Evolutionary conservation across 768 basidiomycete genomes (phyloP), one percentile per base, ranked within the genome.

Genomic region (Auricularia cornea): DNA sequence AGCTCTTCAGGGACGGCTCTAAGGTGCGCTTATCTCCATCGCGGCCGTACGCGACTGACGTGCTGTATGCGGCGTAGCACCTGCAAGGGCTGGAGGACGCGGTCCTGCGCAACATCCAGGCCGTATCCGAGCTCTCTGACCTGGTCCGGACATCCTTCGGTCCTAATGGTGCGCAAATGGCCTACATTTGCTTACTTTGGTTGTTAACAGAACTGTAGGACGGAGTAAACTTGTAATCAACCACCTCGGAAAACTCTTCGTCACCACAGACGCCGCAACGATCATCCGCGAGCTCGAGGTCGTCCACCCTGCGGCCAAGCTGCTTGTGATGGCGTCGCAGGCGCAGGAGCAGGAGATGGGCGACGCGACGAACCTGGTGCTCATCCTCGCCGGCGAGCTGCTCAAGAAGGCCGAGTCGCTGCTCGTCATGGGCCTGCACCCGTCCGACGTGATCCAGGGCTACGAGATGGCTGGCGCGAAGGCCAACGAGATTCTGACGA

Each of bases 321-420:
- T 99, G n/a, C 78, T 98, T n/a, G 96, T 98, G 16, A 97, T 98
- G 94, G 93, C 94, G 30, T 92, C 91, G 30, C 94, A 98, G 71
- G 92, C 96, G 14, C 97, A 98, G 73, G 97, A 98, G 73, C 74
- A 87, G 60, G 72, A 93, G 94, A 94, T 97, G 92, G 97, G 97
- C 63, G 96, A 98, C 78, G 86, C 93, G 51, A 98, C 97, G 59
- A 99, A 98, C 75, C 82, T 90, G 70, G 95, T 98, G 57, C 77
- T 99, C 72, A 98, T 99, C 70, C 79, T 99, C 44, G 94, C 91
- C 26, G 97, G 97, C 61, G 96, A 98, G 76, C 80, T 99, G 59
- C 80, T 98, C 68, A 97, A 96, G 76, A 89, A 90, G 68, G 89
- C 96, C 0, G 97, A 98, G 72, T 82, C 89, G 67, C 83, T 99